phyloP scores from a whole-genome alignment of 495 filamentous ascomycete genomes.

The Penicillium coffeae region DNA sequence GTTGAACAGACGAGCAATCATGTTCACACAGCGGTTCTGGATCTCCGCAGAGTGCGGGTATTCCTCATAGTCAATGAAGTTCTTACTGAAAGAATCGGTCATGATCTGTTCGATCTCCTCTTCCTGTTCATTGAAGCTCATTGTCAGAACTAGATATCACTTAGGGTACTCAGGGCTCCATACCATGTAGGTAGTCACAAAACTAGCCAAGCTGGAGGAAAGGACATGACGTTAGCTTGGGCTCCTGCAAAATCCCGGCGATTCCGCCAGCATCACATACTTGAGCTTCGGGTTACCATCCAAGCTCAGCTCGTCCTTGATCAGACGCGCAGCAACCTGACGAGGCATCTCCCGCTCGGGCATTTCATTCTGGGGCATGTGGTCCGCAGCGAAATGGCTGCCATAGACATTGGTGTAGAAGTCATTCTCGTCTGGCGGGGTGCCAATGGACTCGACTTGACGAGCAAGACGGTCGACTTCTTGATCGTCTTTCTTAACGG shows the following conservation, averaged over 20 bases:
- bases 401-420: conserved; percentile 81
- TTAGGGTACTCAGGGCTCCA: background rate
- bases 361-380: conserved; percentile 80
- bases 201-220: conserved; percentile 21
- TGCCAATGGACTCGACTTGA: conserved; percentile 28
- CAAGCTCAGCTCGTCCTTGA: conserved; percentile 86
- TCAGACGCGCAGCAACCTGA: conserved; percentile 90
- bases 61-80: conserved; percentile 93
- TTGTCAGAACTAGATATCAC: background rate
- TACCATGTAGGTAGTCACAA: conserved; percentile 29
- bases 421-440: conserved; percentile 46
- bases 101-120: conserved; percentile 90
- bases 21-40: conserved; percentile 87
- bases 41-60: conserved; percentile 87
- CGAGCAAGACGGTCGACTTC: conserved; percentile 18
- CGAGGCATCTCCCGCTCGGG: conserved; percentile 86
- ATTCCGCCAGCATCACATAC: conserved; percentile 65
- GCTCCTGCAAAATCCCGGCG: conserved; percentile 2
- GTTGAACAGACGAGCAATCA: conserved; percentile 89
- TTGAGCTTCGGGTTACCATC: conserved; percentile 90
- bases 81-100: conserved; percentile 82
- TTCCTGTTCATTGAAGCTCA: conserved; percentile 49
- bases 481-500: conserved; percentile 31
- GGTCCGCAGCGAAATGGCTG: conserved; percentile 69
- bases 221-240: background rate